A percentile compares a stretch with the other conserved stretches of the same genome.
These are phyloP conservation scores for Cinnamomum chago DNA, from an alignment of 164 flowering plant species.

Conservation along the genomic window DNA sequence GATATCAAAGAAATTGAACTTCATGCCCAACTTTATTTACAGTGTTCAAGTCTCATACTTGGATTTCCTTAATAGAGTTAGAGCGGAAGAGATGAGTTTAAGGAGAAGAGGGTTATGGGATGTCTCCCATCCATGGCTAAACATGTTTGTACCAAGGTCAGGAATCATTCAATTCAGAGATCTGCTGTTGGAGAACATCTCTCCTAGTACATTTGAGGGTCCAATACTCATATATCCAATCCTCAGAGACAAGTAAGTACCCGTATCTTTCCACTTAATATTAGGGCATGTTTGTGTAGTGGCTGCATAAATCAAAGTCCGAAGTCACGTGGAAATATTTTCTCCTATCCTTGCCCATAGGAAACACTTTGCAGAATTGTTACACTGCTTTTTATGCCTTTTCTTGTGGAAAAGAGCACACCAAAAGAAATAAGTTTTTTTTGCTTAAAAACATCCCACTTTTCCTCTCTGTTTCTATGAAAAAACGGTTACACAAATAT, in stretches of 20 bases:
- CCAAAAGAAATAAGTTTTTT: too few relatives aligned
- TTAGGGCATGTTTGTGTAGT: too few relatives aligned
- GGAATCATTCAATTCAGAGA: conserved; percentile 28
- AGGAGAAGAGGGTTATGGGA: conserved; percentile 37
- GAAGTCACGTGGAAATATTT: too few relatives aligned
- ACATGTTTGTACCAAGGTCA: conserved; percentile 37
- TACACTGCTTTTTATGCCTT: too few relatives aligned
- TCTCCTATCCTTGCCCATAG: too few relatives aligned
- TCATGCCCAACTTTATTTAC: conserved; percentile 17
- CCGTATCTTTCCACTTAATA: not conserved
- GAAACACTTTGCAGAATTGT: too few relatives aligned
- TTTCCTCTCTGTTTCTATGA: too few relatives aligned
- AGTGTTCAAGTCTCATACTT: conserved; percentile 29
- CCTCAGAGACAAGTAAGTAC: conserved; percentile 32
- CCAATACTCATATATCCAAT: conserved; percentile 36
- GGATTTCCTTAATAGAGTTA: conserved; percentile 39
- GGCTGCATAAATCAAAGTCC: too few relatives aligned
- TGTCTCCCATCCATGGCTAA: conserved; percentile 49
- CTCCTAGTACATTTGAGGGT: conserved; percentile 27
- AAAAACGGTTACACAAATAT: too few relatives aligned
- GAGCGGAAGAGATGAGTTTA: conserved; percentile 27
- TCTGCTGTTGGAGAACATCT: conserved; percentile 24
- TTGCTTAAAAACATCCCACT: too few relatives aligned
- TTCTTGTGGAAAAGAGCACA: too few relatives aligned
- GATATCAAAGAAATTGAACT: conserved; percentile 22